Evolutionary conservation across 73 alveolate species (phyloP).

Genomic region (Paramecium octaurelia): DNA sequence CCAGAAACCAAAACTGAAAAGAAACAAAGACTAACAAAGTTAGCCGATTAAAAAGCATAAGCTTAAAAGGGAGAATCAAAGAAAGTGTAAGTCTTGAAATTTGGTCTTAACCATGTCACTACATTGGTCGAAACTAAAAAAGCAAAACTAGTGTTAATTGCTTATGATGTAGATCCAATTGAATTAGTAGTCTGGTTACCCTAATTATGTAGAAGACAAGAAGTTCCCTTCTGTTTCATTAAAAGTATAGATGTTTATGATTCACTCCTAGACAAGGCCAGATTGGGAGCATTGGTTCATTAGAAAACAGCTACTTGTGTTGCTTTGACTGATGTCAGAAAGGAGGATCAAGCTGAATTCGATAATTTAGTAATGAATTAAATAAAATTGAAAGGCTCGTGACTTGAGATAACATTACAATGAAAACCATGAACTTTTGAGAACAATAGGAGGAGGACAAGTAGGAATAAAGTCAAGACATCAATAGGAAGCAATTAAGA

Average conservation of each 20-base stretch:
- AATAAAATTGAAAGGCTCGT: not conserved
- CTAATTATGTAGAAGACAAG: constrained; percentile 96
- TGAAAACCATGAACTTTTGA: constrained; percentile 66
- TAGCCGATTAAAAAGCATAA: constrained; percentile 86
- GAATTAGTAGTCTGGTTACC: constrained; percentile 97
- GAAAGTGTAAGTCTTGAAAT: constrained; percentile 89
- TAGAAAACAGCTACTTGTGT: constrained; percentile 97
- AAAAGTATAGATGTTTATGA: constrained; percentile 62
- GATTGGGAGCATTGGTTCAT: constrained; percentile 97
- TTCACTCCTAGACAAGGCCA: constrained; percentile 73
- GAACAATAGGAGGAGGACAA: constrained; percentile 70
- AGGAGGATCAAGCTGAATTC: constrained; percentile 90
- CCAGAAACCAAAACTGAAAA: constrained; percentile 85
- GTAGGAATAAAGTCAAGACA: constrained; percentile 69
- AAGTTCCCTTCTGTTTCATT: constrained; percentile 91
- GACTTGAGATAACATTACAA: constrained; percentile 62
- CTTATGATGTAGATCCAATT: constrained; percentile 98
- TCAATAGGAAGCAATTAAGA: constrained; percentile 62
- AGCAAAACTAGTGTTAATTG: constrained; percentile 97
- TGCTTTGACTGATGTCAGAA: constrained; percentile 95
- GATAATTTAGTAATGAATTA: constrained; percentile 43
- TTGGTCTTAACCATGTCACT: constrained; percentile 98
- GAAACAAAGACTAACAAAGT: constrained; percentile 85
- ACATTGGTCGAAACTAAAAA: constrained; percentile 92
- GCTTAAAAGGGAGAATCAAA: constrained; percentile 85